phyloP scores from a whole-genome alignment of 768 basidiomycete genomes.

The Trametes villosa region DNA sequence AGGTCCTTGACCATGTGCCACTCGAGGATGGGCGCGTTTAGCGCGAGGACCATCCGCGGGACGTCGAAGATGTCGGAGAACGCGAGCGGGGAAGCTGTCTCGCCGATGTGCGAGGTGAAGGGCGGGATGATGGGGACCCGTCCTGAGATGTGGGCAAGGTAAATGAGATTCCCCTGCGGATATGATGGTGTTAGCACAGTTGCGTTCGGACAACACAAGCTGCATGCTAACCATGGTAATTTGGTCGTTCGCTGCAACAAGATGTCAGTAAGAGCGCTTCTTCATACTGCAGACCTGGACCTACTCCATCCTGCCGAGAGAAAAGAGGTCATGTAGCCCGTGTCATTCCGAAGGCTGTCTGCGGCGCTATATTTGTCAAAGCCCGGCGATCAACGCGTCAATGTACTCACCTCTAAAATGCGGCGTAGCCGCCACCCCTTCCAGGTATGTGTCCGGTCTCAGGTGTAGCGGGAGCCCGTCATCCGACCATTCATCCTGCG shows the following conservation, averaged over 20 bases:
- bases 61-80: slow-evolving; percentile 48
- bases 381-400: background rate
- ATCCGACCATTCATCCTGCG: background rate
- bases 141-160: slow-evolving; percentile 40
- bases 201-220: background rate
- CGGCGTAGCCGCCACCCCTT: slow-evolving; percentile 50
- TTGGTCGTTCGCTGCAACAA: slow-evolving; percentile 64
- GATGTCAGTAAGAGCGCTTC: slow-evolving; percentile 4
- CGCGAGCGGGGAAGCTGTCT: slow-evolving; percentile 31
- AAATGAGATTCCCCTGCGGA: slow-evolving; percentile 40
- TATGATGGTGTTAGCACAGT: background rate
- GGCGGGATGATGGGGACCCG: slow-evolving; percentile 44
- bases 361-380: background rate
- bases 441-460: slow-evolving; percentile 13
- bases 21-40: slow-evolving; percentile 40
- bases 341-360: slow-evolving; percentile 62
- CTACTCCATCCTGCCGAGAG: slow-evolving; percentile 68
- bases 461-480: slow-evolving; percentile 11
- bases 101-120: slow-evolving; percentile 41
- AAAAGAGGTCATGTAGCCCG: slow-evolving; percentile 71
- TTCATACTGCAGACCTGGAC: too few relatives aligned
- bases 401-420: slow-evolving; percentile 45
- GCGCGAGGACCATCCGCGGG: slow-evolving; percentile 30
- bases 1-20: slow-evolving; percentile 45
- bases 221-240: slow-evolving; percentile 47